phyloP scores from a whole-genome alignment of 2,329 filamentous ascomycete species.

The Fusarium xyrophilum region DNA sequence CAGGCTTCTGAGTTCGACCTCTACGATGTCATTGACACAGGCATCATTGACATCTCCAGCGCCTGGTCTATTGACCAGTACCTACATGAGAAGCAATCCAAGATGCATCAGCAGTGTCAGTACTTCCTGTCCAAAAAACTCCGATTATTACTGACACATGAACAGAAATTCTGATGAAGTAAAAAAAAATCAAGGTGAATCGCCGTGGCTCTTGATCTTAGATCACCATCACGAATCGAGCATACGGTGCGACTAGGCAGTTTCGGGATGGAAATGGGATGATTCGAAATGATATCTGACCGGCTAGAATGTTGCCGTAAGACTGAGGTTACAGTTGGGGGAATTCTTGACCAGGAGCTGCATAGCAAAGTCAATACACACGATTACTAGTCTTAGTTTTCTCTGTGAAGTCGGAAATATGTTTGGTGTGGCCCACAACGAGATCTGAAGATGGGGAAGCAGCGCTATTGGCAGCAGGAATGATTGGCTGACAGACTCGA shows the following conservation, averaged over 20 bases:
- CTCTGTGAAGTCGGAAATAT: constrained; percentile 10
- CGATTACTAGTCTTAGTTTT: background rate
- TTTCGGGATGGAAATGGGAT: background rate
- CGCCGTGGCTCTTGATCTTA: background rate
- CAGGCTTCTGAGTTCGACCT: background rate
- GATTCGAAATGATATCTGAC: background rate
- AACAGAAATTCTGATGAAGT: background rate
- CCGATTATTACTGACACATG: background rate
- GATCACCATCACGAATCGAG: background rate
- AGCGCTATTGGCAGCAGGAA: background rate
- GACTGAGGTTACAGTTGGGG: background rate
- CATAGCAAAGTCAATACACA: background rate
- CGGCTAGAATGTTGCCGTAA: background rate
- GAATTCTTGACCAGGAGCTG: background rate
- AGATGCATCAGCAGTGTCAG: background rate
- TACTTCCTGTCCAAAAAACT: background rate
- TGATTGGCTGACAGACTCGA: constrained; percentile 5
- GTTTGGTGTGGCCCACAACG: constrained; percentile 1
- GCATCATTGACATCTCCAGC: background rate
- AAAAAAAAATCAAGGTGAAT: background rate
- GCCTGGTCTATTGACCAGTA: constrained; percentile 8
- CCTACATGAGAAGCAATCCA: background rate
- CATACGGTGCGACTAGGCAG: background rate
- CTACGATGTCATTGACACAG: background rate
- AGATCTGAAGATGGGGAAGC: background rate